phyloP scores from a whole-genome alignment of 768 basidiomycete genomes.

The Boletus tomentosulus region DNA sequence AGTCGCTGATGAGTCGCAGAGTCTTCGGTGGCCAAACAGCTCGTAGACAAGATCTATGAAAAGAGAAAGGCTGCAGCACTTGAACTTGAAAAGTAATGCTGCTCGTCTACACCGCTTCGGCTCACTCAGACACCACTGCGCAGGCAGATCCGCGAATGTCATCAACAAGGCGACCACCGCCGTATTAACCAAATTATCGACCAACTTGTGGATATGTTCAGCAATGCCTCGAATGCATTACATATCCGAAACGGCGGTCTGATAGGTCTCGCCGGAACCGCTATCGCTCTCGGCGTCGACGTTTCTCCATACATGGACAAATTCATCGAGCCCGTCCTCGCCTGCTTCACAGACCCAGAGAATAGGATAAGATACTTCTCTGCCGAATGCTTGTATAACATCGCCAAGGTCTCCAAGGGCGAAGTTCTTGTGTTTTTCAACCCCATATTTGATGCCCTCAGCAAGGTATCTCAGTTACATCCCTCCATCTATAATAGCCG shows the following conservation, averaged over 20 bases:
- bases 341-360: slow-evolving; percentile 91
- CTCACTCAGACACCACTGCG: slow-evolving; percentile 12
- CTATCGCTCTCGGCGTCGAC: slow-evolving; percentile 94
- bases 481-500: slow-evolving; percentile 3
- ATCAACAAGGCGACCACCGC: slow-evolving; percentile 73
- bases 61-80: slow-evolving; percentile 93
- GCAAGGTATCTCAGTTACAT: slow-evolving; percentile 62
- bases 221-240: slow-evolving; percentile 71
- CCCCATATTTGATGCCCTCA: slow-evolving; percentile 94
- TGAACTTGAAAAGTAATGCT: slow-evolving; percentile 83
- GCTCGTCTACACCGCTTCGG: neutral
- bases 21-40: slow-evolving; percentile 68
- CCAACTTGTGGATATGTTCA: slow-evolving; percentile 94
- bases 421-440: slow-evolving; percentile 97
- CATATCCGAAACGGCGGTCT: slow-evolving; percentile 93
- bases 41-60: slow-evolving; percentile 93
- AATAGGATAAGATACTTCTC: slow-evolving; percentile 96
- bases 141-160: slow-evolving; percentile 84
- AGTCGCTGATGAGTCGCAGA: slow-evolving; percentile 40
- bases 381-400: slow-evolving; percentile 97
- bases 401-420: slow-evolving; percentile 95
- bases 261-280: slow-evolving; percentile 92
- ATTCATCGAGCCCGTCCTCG: slow-evolving; percentile 83
- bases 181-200: slow-evolving; percentile 86
- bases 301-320: slow-evolving; percentile 92